Evolutionary conservation across 139 green algal genomes (phyloP), one percentile per base, ranked within the genome.

Genomic region (Tetradesmus obliquus): DNA sequence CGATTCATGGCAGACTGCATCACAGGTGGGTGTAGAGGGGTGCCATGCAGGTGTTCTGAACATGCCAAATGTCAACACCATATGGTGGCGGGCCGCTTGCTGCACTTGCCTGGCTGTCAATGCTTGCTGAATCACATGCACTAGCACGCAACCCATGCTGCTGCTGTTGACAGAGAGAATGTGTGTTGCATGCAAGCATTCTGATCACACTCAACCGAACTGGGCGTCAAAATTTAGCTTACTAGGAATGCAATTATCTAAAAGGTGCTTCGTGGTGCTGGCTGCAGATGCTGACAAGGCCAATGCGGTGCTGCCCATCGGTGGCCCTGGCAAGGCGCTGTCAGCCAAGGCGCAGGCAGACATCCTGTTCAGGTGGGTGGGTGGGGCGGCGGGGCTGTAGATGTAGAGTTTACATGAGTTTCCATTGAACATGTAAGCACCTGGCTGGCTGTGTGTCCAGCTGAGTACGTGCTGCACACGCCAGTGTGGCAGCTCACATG

Each of bases 1-100:
- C 88, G 90, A 55, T 99, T 98, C 96, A 99, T 99, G 79, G 97
- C 95, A 8, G 97, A 99, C 92, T 99, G 97, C 84, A 95, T 99
- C 22, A 55, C 74, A 32, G 88, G 91, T 92, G 71, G 13, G 86
- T 2, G 71, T 32, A 20, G 86, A 53, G 24, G 19, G 69, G 45
- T 7, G 74, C 19, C 8, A 20, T 60, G 22, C 60, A 19, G 60
- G 12, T 72, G 12, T 1, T 10, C 10, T 72, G 10, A 72, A 10
- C 12, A 72, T 72, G 12, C 60, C 60, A 13, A 72, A 72, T 72
- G 12, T 72, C 12, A 45, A 45, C 32, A 45, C 66, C 66, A 76
- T 76, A 76, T 76, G 66, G 1, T 81, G 19, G 19, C 32, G 72
- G 2, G 1, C 1, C 32, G 72, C 72, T 51, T 81, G 72, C 72